Evolutionary conservation across 73 alveolate species (phyloP).

Genomic region (Paraurostyla sp.): DNA sequence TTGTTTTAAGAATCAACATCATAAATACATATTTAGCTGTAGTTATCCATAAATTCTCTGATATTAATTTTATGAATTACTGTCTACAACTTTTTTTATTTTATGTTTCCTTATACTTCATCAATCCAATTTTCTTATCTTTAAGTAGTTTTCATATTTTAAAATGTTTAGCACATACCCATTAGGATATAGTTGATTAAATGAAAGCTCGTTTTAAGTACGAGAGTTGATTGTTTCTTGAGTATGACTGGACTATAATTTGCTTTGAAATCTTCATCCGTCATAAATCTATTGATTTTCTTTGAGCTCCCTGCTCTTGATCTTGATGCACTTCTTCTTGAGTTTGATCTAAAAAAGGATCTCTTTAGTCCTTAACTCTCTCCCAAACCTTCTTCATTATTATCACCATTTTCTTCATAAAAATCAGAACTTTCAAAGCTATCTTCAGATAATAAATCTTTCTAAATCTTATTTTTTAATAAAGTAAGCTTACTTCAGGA

Average conservation of each 20-base stretch:
- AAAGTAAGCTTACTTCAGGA: background rate
- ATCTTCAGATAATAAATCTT: background rate
- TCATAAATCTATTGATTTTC: background rate
- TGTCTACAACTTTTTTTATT: background rate
- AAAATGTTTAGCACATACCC: constrained; percentile 33
- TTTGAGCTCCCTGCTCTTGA: background rate
- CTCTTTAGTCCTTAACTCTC: no score
- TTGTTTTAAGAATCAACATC: background rate
- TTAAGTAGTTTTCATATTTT: background rate
- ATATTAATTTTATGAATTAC: background rate
- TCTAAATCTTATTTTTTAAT: background rate
- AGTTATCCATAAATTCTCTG: background rate
- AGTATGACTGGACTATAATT: background rate
- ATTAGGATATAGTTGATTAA: constrained; percentile 16
- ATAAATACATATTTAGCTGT: background rate
- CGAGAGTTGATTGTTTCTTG: constrained; percentile 35
- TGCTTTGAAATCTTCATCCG: constrained; percentile 16
- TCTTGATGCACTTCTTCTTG: background rate
- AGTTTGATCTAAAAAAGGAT: background rate
- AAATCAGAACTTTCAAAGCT: constrained; percentile 12
- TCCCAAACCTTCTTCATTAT: no score
- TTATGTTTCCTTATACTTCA: background rate
- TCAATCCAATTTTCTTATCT: background rate
- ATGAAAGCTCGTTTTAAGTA: constrained; percentile 26
- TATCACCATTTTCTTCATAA: no score